phyloP scores from a whole-genome alignment of 257 asterid species.

The Solanum lignicaule region DNA sequence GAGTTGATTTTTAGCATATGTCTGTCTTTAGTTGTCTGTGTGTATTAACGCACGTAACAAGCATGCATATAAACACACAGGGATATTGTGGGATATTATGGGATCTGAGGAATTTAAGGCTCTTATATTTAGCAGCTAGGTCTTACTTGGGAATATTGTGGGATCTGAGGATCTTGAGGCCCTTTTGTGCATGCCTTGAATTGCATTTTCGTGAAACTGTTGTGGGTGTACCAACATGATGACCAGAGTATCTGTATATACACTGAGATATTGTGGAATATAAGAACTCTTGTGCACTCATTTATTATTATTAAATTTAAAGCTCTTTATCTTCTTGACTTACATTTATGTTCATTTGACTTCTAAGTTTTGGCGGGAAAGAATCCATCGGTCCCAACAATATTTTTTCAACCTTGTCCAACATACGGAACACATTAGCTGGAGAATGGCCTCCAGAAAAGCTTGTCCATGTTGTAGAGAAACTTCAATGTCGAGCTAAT shows the following conservation, averaged over 20 bases:
- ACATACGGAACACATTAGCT: conserved; percentile 65
- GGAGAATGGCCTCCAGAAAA: conserved; percentile 96
- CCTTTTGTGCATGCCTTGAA: background rate
- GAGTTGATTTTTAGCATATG: background rate
- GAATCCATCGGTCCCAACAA: conserved; percentile 53
- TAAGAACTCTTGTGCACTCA: background rate
- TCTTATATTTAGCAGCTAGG: background rate
- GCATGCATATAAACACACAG: background rate
- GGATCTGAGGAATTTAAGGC: background rate
- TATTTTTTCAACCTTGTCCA: conserved; percentile 45
- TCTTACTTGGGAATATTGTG: background rate
- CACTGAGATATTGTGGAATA: background rate
- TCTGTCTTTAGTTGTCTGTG: background rate
- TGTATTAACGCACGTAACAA: background rate
- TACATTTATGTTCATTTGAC: conserved; percentile 8
- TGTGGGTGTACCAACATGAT: background rate
- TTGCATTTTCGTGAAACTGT: background rate
- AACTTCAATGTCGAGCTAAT: conserved; percentile 79
- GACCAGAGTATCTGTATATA: background rate
- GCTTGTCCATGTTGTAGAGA: conserved; percentile 94
- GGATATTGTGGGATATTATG: background rate
- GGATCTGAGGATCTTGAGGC: background rate
- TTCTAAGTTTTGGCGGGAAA: conserved; percentile 62
- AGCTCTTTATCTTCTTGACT: background rate
- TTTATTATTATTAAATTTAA: background rate